A percentile compares a stretch with the other conserved stretches of the same genome.
phyloP scores from a whole-genome alignment of 495 filamentous ascomycete genomes.

The Podospora pseudopauciseta region DNA sequence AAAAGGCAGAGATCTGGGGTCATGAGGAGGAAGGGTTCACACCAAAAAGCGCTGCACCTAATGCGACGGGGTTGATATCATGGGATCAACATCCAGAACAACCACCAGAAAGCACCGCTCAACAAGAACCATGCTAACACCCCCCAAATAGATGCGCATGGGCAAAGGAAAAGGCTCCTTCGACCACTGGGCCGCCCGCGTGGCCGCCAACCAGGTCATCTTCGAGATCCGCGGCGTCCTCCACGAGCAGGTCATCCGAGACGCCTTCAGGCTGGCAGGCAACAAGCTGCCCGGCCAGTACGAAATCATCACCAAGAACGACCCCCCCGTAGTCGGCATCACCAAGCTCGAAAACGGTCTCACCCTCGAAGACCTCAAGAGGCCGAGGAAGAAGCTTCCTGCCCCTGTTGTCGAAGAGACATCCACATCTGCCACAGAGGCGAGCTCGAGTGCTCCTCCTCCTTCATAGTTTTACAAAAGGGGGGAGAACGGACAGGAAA shows the following conservation, averaged over 20 bases:
- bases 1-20: no score
- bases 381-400: constrained; percentile 62
- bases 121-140: constrained; percentile 19
- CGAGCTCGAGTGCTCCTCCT: background rate
- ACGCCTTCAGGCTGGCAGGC: constrained; percentile 90
- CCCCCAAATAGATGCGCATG: constrained; percentile 66
- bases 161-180: constrained; percentile 98
- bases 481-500: background rate
- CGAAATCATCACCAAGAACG: constrained; percentile 92
- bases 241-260: constrained; percentile 90
- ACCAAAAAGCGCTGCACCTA: no score
- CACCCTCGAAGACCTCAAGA: constrained; percentile 74
- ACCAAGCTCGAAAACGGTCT: constrained; percentile 84
- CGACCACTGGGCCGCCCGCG: constrained; percentile 89
- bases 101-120: no score
- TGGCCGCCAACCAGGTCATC: constrained; percentile 81
- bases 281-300: constrained; percentile 93
- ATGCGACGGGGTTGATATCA: no score
- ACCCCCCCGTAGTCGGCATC: constrained; percentile 83
- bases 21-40: no score
- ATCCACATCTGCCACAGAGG: background rate
- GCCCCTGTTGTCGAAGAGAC: background rate
- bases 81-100: no score
- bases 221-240: constrained; percentile 89
- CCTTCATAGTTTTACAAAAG: background rate